Evolutionary conservation across 495 filamentous ascomycete species (phyloP), one percentile per base, ranked within the genome.

Genomic region (Talaromyces wortmannii): DNA sequence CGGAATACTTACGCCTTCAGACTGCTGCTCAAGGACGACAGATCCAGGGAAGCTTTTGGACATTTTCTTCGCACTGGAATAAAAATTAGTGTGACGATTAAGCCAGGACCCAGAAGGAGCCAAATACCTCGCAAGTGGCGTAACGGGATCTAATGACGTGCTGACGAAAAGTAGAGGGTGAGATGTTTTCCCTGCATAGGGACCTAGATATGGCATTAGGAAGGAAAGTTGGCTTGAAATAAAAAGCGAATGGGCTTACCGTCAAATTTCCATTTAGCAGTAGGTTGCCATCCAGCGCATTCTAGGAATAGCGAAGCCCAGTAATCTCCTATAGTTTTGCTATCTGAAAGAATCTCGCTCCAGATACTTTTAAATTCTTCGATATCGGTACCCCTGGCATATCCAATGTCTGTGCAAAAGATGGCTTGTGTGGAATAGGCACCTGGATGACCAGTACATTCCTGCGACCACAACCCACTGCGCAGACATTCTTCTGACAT

Each of bases 91-190:
- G 30, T 17, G n/a, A 15, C 5, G 11, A 43, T 46, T 29, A 16
- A 17, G 33, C 6, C 18, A 11, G 43, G 7, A n/a, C 4, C 12
- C 31, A 7, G 18, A 30, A 23, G 31, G 29, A 15, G 7, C 33
- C n/a, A 30, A 58, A 12, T 57, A 74, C 72, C 64, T 68, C 32
- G 50, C 52, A 5, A 85, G 61, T 5, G 83, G 77, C 0, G 81
- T 84, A 32, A 86, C 83, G 0, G 84, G 85, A 50, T 88, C 83
- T 12, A 77, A 65, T 0, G 70, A 74, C 61, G 81, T 86, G 49
- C 74, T 78, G 2, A 87, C 64, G 52, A 88, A 79, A 11, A 88
- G 67, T 33, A 88, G 59, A 0, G 83, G 84, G 57, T 81, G 77
- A 0, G 75, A 69, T 4, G 81, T 84, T 13, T 65, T 59, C 10